phyloP scores from a whole-genome alignment of 2,329 filamentous ascomycete genomes.

The Xylariaceae sp. region DNA sequence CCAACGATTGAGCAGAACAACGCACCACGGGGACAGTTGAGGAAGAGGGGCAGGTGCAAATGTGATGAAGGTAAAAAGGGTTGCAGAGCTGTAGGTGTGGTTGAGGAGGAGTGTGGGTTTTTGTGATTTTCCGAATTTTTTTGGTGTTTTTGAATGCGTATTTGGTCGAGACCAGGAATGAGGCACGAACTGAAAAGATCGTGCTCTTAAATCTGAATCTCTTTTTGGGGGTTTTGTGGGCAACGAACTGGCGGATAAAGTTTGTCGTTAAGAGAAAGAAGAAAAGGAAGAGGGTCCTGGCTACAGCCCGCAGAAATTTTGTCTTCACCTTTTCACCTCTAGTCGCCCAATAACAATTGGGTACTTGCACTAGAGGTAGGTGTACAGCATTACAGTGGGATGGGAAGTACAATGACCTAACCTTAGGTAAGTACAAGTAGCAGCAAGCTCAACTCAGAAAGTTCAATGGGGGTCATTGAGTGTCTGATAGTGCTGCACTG shows the following conservation, averaged over 20 bases:
- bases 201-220: conserved; percentile 44
- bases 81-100: conserved; percentile 15
- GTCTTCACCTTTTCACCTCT: conserved; percentile 24
- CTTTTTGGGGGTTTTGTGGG: conserved; percentile 45
- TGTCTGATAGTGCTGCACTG: too few relatives aligned
- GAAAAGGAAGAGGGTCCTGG: conserved; percentile 29
- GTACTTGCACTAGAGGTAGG: too few relatives aligned
- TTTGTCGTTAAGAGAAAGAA: conserved; percentile 39
- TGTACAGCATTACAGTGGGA: too few relatives aligned
- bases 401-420: too few relatives aligned
- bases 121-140: conserved; percentile 58
- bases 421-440: too few relatives aligned
- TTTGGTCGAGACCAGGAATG: conserved; percentile 54
- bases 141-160: conserved; percentile 45
- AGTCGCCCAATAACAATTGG: conserved; percentile 4
- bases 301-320: conserved; percentile 28
- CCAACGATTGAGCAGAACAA: conserved; percentile 7
- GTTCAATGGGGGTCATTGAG: too few relatives aligned
- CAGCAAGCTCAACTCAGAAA: too few relatives aligned
- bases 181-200: conserved; percentile 45
- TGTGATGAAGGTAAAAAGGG: conserved; percentile 6
- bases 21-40: conserved; percentile 3
- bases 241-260: conserved; percentile 42
- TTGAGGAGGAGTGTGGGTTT: conserved; percentile 25
- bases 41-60: conserved; percentile 2